Evolutionary conservation across 768 basidiomycete species (phyloP), one percentile per base, ranked within the genome.

Genomic region (Kwoniella sp.): DNA sequence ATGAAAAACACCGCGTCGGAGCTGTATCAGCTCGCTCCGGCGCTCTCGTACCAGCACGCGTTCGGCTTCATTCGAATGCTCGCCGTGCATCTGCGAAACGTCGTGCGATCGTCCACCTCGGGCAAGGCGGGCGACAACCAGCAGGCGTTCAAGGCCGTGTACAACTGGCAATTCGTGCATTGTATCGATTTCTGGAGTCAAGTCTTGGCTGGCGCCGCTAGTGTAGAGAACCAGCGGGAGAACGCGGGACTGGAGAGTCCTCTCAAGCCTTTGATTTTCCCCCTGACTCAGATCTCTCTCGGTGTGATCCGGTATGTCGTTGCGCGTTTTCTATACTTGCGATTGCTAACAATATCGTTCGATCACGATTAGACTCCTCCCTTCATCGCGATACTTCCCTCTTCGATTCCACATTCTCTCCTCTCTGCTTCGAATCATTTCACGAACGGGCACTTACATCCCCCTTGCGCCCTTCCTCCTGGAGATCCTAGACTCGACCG

Each of bases 1-100:
- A 93, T 96, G 89, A 99, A 99, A 75, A 95, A 98, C 73, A 88
- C 91, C 5, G 93, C 92, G 0, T 87, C 88, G 0, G 91, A 95
- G 68, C 77, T 98, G 1, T 99, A 88, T 76, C 85, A 84, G 59
- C 75, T 90, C 45, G 79, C 88, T 10, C 72, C 68, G 2, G 17
- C 40, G 6, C 51, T 64, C 9, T 68, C 72, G 3, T 98, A 98
- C 73, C 90, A 91, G 63, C 91, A 95, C 65, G 90, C 90, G 2
- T 99, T 98, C 76, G 85, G 86, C 8, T 96, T 90, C 73, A 92
- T 96, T 59, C 84, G 95, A 34, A 89, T 91, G 71, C 82, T 99
- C 27, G 95, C 93, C 1, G 86, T 98, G 47, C 88, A 89, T 67
- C 78, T 99, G 33, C 78, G 95, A 38, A 61, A 50, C n/a, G 68